Conservation (phyloP, 176 grass and related monocot species). For the Oryza glaberrima region DNA sequence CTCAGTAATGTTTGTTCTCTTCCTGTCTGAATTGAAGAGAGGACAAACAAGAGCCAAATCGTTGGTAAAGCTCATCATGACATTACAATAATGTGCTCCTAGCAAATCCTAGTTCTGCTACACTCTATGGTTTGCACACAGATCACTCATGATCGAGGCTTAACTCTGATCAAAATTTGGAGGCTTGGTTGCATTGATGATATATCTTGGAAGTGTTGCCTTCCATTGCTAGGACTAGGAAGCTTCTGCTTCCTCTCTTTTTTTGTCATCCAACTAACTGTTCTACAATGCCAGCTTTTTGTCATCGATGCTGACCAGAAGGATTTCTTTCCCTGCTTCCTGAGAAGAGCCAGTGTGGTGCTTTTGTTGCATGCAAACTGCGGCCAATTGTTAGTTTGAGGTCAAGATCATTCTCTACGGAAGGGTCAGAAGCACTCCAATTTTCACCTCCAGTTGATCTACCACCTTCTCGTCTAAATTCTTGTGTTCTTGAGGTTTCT, state of each 20-base stretch:
- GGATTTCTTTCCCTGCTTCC: constrained; percentile 40
- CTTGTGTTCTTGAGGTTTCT: constrained; percentile 48
- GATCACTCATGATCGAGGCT: constrained; percentile 15
- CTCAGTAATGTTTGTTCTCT: neutral
- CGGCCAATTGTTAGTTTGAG: constrained; percentile 68
- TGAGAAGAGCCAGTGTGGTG: constrained; percentile 40
- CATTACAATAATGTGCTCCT: constrained; percentile 28
- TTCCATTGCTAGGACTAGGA: constrained; percentile 35
- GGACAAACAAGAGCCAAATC: constrained; percentile 37
- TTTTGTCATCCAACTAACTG: constrained; percentile 40
- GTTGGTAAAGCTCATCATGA: constrained; percentile 14
- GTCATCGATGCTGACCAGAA: constrained; percentile 49
- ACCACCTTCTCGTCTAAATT: constrained; percentile 28
- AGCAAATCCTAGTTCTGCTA: constrained; percentile 19
- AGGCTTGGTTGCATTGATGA: constrained; percentile 5
- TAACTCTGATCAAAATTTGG: constrained; percentile 35
- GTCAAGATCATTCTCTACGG: constrained; percentile 59
- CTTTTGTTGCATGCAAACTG: constrained; percentile 50
- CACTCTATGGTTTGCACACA: constrained; percentile 31
- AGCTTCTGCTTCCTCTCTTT: constrained; percentile 25
- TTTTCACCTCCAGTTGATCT: constrained; percentile 56
- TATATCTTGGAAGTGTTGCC: constrained; percentile 15
- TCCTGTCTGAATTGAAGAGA: constrained; percentile 31
- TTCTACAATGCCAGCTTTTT: constrained; percentile 38
- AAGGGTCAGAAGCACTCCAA: constrained; percentile 13